These are phyloP conservation scores for Leptographium flavum DNA, from an alignment of 2,329 filamentous ascomycete genomes.

Conservation along the genomic window DNA sequence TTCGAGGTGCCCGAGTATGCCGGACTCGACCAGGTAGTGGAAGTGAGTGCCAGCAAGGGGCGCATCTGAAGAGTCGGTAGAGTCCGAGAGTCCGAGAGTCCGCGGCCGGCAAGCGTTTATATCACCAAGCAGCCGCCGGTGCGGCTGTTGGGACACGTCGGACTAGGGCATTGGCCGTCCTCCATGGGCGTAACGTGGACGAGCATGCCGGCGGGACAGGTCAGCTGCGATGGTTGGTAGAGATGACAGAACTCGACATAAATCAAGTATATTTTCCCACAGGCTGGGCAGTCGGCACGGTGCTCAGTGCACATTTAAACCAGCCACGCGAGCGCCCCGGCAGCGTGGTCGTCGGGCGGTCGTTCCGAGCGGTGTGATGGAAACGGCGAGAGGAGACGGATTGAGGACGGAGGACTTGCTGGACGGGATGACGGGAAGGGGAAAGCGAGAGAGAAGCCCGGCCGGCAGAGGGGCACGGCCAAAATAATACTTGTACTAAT, in stretches of 20 bases:
- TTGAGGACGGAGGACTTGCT: too few relatives aligned
- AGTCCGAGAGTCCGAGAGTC: background rate
- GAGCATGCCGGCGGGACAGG: conserved; percentile 30
- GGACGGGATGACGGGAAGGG: too few relatives aligned
- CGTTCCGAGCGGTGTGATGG: too few relatives aligned
- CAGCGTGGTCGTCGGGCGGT: too few relatives aligned
- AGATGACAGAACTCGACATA: conserved; percentile 42
- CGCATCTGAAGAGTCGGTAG: conserved; percentile 30
- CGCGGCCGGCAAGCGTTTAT: conserved; percentile 21
- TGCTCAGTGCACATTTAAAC: conserved; percentile 46
- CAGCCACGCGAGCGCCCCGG: background rate
- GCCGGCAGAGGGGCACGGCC: too few relatives aligned
- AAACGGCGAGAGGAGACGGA: too few relatives aligned
- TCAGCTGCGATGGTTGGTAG: conserved; percentile 32
- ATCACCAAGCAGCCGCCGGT: conserved; percentile 41
- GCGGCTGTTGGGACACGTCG: conserved; percentile 43
- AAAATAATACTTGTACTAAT: too few relatives aligned
- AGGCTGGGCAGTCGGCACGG: conserved; percentile 41
- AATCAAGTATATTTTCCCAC: conserved; percentile 43
- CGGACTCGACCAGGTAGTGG: conserved; percentile 79
- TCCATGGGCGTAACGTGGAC: conserved; percentile 30
- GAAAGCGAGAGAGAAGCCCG: too few relatives aligned
- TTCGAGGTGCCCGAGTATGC: conserved; percentile 72
- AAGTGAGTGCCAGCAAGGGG: conserved; percentile 41
- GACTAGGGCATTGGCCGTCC: conserved; percentile 42